A percentile compares a stretch with the other conserved stretches of the same genome.
Evolutionary conservation across 805 yeast species (phyloP).

Genomic region (Saccharomycopsis amapae): DNA sequence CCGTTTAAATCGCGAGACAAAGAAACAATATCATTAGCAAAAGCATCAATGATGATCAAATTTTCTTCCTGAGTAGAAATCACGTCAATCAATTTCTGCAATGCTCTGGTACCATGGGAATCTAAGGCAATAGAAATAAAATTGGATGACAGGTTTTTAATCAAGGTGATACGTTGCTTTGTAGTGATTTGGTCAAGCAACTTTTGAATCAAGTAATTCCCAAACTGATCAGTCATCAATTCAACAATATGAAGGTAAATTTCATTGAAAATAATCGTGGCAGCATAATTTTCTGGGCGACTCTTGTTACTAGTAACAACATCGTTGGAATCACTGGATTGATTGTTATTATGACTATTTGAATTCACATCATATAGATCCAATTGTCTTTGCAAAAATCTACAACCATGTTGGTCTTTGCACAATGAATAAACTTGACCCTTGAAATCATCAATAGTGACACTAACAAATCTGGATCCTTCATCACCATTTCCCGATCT

Average conservation of each 20-base stretch:
- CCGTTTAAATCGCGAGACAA: constrained; percentile 89
- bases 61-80: constrained; percentile 67
- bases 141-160: constrained; percentile 46
- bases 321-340: neutral
- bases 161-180: constrained; percentile 63
- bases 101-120: constrained; percentile 94
- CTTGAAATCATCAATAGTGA: constrained; percentile 57
- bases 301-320: neutral
- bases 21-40: constrained; percentile 65
- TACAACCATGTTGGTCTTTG: constrained; percentile 94
- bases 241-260: constrained; percentile 72
- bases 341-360: constrained; percentile 1
- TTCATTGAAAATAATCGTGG: constrained; percentile 74
- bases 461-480: constrained; percentile 61
- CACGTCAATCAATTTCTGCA: constrained; percentile 87
- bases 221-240: constrained; percentile 92
- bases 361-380: constrained; percentile 48
- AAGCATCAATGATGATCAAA: constrained; percentile 48
- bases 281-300: constrained; percentile 33
- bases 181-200: constrained; percentile 67
- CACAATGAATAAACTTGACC: constrained; percentile 76
- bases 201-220: constrained; percentile 92
- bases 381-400: constrained; percentile 82
- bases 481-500: constrained; percentile 53
- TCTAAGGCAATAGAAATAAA: constrained; percentile 78